Evolutionary conservation across 495 filamentous ascomycete genomes (phyloP).

Genomic region (Aspergillus taichungensis): DNA sequence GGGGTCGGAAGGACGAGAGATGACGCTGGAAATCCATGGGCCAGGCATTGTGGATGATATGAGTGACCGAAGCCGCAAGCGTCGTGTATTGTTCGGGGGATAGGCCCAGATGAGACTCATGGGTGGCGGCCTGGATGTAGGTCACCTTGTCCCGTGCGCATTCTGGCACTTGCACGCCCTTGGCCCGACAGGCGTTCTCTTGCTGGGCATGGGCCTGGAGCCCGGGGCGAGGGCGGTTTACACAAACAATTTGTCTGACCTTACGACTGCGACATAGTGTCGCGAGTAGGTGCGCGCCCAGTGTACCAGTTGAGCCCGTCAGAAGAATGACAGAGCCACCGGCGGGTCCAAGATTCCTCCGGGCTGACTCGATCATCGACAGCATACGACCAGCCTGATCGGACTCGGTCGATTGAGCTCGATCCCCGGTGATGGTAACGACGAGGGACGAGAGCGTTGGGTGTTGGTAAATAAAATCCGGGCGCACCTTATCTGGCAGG

Average conservation of each 20-base stretch:
- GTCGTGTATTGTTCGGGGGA: background rate
- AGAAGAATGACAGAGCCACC: constrained; percentile 26
- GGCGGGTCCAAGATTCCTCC: no score
- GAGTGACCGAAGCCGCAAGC: constrained; percentile 14
- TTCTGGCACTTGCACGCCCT: background rate
- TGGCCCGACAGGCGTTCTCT: background rate
- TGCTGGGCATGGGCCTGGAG: background rate
- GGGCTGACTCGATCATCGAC: no score
- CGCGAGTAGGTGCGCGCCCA: constrained; percentile 20
- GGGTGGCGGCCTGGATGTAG: background rate
- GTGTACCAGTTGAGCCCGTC: constrained; percentile 23
- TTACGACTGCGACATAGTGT: constrained; percentile 2
- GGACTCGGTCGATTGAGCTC: no score
- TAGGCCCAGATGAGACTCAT: background rate
- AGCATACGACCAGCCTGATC: no score
- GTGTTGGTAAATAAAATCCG: constrained; percentile 21
- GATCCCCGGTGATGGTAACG: no score
- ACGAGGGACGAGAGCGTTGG: no score
- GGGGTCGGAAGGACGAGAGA: constrained; percentile 19
- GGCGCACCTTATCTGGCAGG: background rate
- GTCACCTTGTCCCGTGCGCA: background rate
- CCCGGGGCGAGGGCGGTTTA: background rate
- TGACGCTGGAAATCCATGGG: constrained; percentile 28
- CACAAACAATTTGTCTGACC: background rate
- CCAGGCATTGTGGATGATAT: constrained; percentile 35